Conservation (phyloP, 2,329 filamentous ascomycete genomes). For the Botrytis sinoallii region DNA sequence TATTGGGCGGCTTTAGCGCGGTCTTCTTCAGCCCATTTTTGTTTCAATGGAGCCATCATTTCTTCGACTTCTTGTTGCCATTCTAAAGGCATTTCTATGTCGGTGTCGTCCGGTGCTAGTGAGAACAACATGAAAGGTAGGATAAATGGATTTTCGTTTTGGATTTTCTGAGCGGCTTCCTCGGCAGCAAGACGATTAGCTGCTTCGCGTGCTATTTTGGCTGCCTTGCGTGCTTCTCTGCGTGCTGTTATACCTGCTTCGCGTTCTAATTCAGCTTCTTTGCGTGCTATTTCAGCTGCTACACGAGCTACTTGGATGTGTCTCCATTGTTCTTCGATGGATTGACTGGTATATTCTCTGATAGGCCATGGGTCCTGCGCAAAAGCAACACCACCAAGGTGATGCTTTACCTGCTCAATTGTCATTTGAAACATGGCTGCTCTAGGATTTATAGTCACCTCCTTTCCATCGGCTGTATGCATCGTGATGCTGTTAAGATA, state of each 20-base stretch:
- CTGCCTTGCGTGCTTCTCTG: too few relatives aligned
- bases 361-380: not conserved
- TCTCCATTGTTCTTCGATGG: not conserved
- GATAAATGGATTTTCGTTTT: not conserved
- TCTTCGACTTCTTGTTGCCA: not conserved
- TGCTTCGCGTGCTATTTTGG: not conserved
- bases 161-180: not conserved
- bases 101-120: rapidly evolving
- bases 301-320: too few relatives aligned
- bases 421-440: not conserved
- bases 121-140: not conserved
- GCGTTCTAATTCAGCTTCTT: too few relatives aligned
- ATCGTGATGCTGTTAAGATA: not conserved
- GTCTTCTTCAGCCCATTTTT: not conserved
- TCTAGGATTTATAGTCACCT: rapidly evolving
- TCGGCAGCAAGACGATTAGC: too few relatives aligned
- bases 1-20: not conserved
- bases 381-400: not conserved
- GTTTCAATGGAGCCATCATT: not conserved
- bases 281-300: too few relatives aligned
- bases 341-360: rapidly evolving
- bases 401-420: not conserved
- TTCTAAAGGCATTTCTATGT: not conserved
- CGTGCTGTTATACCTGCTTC: too few relatives aligned
- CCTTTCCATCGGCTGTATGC: not conserved